A percentile compares a stretch with the other conserved stretches of the same genome.
phyloP scores from a whole-genome alignment of 192 early-diverging fungal species.

The Pilaira anomala region DNA sequence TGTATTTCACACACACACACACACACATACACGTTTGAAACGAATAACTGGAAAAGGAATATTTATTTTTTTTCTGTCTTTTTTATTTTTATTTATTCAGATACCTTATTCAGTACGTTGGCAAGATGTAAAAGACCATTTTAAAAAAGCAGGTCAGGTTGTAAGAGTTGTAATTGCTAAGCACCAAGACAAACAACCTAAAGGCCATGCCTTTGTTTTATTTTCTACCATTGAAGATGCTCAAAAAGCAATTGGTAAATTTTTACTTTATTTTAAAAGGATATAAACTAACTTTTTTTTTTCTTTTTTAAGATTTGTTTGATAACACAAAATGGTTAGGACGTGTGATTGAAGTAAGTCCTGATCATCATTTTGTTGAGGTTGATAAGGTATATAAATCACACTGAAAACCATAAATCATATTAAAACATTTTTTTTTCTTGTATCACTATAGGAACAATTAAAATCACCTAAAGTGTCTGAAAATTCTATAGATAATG shows the following conservation, averaged over 20 bases:
- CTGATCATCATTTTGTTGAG: constrained; percentile 61
- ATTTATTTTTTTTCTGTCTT: constrained; percentile 5
- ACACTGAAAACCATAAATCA: no score
- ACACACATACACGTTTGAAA: no score
- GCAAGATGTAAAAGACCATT: constrained; percentile 71
- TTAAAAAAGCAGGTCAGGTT: constrained; percentile 67
- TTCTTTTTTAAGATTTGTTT: constrained; percentile 44
- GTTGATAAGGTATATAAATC: constrained; percentile 22
- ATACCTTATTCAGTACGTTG: constrained; percentile 70
- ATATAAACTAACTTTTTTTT: constrained; percentile 7
- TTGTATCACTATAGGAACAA: no score
- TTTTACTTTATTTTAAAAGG: neutral
- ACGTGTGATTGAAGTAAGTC: constrained; percentile 68
- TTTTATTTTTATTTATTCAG: no score
- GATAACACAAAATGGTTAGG: constrained; percentile 71
- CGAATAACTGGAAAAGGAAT: neutral
- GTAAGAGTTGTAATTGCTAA: constrained; percentile 63
- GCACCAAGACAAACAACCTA: constrained; percentile 57
- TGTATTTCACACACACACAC: no score
- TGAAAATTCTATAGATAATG: no score
- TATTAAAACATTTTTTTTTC: no score
- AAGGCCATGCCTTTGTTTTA: constrained; percentile 69
- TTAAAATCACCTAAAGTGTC: no score
- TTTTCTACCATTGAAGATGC: constrained; percentile 68
- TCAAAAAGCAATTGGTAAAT: constrained; percentile 56